These are phyloP conservation scores for Leccinum obscurum DNA, from an alignment of 768 basidiomycete species.

Conservation along the genomic window DNA sequence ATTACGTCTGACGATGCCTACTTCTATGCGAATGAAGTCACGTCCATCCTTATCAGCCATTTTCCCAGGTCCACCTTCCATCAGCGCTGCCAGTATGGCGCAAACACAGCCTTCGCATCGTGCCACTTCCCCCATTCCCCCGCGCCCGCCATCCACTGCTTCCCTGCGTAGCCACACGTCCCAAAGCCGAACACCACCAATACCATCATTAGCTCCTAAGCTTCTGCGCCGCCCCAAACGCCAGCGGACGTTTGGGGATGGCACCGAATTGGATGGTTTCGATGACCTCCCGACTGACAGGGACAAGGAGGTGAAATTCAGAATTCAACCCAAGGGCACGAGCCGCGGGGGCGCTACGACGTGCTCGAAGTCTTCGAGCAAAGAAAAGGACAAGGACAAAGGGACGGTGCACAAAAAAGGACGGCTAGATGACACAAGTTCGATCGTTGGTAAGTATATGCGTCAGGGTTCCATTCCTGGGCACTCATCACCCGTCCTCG, in stretches of 20 bases:
- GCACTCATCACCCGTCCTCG: conserved; percentile 1
- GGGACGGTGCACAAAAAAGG: conserved; percentile 60
- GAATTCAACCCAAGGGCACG: conserved; percentile 71
- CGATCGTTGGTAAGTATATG: conserved; percentile 40
- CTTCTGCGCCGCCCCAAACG: conserved; percentile 78
- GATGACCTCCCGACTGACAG: conserved; percentile 88
- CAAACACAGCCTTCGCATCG: conserved; percentile 42
- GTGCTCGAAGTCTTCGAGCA: conserved; percentile 42
- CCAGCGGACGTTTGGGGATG: conserved; percentile 75
- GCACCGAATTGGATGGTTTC: conserved; percentile 85
- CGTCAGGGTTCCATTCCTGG: background rate
- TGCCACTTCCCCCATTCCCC: conserved; percentile 57
- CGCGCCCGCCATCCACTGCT: conserved; percentile 58
- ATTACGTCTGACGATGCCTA: conserved; percentile 85
- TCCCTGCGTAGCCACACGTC: conserved; percentile 43
- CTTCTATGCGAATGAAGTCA: conserved; percentile 70
- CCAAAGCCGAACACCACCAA: conserved; percentile 27
- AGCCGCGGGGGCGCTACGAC: conserved; percentile 54
- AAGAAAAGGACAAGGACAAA: conserved; percentile 45
- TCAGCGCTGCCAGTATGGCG: conserved; percentile 20
- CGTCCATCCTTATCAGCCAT: conserved; percentile 77
- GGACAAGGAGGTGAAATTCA: conserved; percentile 75
- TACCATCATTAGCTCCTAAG: conserved; percentile 55
- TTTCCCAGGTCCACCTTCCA: conserved; percentile 52
- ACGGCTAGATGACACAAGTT: conserved; percentile 44